Conservation (phyloP, 495 filamentous ascomycete genomes). For the Aspergillus ellipticus region DNA sequence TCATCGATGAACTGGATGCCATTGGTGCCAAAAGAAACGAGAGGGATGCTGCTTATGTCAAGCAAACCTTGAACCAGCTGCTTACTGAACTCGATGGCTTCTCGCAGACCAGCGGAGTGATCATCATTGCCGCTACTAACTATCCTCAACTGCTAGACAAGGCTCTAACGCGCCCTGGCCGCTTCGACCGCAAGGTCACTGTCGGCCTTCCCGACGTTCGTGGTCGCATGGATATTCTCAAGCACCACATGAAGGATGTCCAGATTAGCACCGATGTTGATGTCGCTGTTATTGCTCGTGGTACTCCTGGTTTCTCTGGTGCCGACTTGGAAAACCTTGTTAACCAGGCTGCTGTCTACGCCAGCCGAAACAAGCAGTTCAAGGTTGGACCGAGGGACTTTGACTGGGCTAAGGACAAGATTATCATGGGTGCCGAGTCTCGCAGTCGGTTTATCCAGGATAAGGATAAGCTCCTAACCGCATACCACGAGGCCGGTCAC, state of each 20-base stretch:
- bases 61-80: slow-evolving; percentile 95
- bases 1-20: slow-evolving; percentile 97
- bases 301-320: slow-evolving; percentile 88
- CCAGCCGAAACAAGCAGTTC: slow-evolving; percentile 70
- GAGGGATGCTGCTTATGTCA: slow-evolving; percentile 90
- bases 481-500: slow-evolving; percentile 96
- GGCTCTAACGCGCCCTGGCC: slow-evolving; percentile 87
- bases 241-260: slow-evolving; percentile 87
- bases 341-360: slow-evolving; percentile 92
- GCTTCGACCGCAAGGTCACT: slow-evolving; percentile 86
- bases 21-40: slow-evolving; percentile 93
- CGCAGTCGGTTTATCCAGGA: slow-evolving; percentile 81
- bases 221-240: slow-evolving; percentile 85
- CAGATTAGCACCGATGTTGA: slow-evolving; percentile 76
- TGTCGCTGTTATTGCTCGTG: slow-evolving; percentile 72
- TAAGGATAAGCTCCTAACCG: slow-evolving; percentile 83
- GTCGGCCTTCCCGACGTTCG: slow-evolving; percentile 94
- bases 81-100: slow-evolving; percentile 98
- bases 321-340: slow-evolving; percentile 94
- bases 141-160: slow-evolving; percentile 93
- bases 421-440: slow-evolving; percentile 94
- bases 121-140: slow-evolving; percentile 93
- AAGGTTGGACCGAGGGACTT: slow-evolving; percentile 77
- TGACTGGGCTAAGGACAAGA: slow-evolving; percentile 97
- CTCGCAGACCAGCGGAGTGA: slow-evolving; percentile 87